These are phyloP conservation scores for Fusarium sp. DNA, from an alignment of 2,329 filamentous ascomycete species.

Conservation along the genomic window DNA sequence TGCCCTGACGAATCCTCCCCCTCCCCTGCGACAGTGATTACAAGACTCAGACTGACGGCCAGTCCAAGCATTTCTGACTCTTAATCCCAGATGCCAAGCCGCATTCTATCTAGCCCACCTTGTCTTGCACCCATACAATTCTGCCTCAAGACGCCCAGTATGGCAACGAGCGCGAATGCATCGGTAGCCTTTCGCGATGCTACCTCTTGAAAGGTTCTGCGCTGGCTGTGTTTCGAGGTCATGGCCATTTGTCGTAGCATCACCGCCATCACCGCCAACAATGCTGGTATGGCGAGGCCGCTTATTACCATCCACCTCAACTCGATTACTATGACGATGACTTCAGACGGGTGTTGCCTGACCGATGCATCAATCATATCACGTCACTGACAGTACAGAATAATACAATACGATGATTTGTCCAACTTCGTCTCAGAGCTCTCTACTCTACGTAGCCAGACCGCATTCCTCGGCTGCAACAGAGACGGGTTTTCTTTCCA, in stretches of 20 bases:
- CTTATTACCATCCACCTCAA: conserved; percentile 19
- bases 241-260: conserved; percentile 20
- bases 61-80: conserved; percentile 15
- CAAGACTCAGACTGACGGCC: conserved; percentile 34
- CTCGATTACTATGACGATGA: not conserved
- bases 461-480: conserved; percentile 30
- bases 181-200: conserved; percentile 10
- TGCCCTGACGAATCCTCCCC: not conserved
- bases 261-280: conserved; percentile 35
- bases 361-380: conserved; percentile 6
- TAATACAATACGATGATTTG: not conserved
- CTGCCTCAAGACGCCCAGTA: conserved; percentile 30
- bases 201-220: conserved; percentile 5
- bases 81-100: conserved; percentile 31
- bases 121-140: not conserved
- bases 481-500: conserved; percentile 15
- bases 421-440: not conserved
- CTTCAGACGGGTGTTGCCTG: not conserved
- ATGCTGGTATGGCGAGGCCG: conserved; percentile 2
- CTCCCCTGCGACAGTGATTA: conserved; percentile 15
- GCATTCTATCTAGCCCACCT: conserved; percentile 3
- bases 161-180: conserved; percentile 46
- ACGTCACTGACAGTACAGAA: conserved; percentile 1
- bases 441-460: conserved; percentile 7
- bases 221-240: conserved; percentile 4